Evolutionary conservation across 352 stramenopile species (phyloP).

Genomic region (Globisporangium uncinulatum): DNA sequence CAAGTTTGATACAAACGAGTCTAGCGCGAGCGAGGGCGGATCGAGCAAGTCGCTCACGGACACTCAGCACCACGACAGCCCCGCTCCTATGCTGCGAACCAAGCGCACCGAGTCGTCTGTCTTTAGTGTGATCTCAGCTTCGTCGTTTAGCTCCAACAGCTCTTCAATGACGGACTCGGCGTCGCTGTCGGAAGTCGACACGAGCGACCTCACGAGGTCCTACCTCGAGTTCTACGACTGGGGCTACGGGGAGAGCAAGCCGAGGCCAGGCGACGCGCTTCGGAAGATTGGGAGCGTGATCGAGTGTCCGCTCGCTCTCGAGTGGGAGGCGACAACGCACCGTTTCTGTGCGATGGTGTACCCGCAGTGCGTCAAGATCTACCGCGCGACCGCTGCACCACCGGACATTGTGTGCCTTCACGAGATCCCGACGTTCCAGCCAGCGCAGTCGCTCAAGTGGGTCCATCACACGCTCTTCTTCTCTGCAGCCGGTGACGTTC

Average conservation of each 20-base stretch:
- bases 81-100: constrained; percentile 30
- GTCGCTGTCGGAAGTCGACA: constrained; percentile 7
- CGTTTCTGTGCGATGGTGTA: constrained; percentile 63
- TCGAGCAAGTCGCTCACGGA: constrained; percentile 21
- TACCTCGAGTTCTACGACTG: constrained; percentile 78
- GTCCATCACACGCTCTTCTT: constrained; percentile 71
- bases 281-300: constrained; percentile 25
- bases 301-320: constrained; percentile 50
- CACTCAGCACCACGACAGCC: constrained; percentile 18
- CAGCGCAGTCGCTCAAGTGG: constrained; percentile 46
- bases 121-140: constrained; percentile 34
- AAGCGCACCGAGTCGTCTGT: constrained; percentile 53
- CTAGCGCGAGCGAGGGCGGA: constrained; percentile 8
- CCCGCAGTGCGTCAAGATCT: constrained; percentile 36
- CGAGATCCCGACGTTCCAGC: constrained; percentile 41
- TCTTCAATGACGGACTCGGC: constrained; percentile 9
- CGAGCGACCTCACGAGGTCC: constrained; percentile 45
- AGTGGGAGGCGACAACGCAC: constrained; percentile 47
- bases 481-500: constrained; percentile 47
- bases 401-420: constrained; percentile 37
- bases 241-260: constrained; percentile 16
- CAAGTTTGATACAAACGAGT: constrained; percentile 33
- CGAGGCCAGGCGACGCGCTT: constrained; percentile 9
- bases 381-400: constrained; percentile 22
- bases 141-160: constrained; percentile 16